Percentiles rank a stretch among this genome's conserved stretches.
Evolutionary conservation across 2,329 filamentous ascomycete genomes (phyloP).

Genomic region (Pestalotiopsis sp.): DNA sequence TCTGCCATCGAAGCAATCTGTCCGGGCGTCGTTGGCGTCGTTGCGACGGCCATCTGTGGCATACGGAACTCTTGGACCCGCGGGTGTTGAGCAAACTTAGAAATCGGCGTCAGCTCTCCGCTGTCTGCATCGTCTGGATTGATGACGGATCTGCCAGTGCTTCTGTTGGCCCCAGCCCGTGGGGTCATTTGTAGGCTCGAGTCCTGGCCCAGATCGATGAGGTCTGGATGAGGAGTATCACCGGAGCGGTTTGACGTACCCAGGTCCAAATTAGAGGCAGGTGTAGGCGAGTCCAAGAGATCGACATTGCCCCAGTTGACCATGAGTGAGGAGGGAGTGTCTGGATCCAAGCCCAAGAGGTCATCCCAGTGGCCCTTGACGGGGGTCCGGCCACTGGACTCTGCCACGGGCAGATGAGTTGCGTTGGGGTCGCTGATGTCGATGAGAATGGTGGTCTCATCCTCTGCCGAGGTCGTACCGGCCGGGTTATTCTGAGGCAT

Average conservation of each 20-base stretch:
- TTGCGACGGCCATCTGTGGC: too few species aligned
- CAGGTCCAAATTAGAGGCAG: neutral
- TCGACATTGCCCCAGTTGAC: too few species aligned
- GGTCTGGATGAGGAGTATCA: neutral
- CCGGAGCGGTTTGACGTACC: neutral
- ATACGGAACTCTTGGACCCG: neutral
- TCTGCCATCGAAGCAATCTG: too few species aligned
- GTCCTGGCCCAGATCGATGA: neutral
- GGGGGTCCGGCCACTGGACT: too few species aligned
- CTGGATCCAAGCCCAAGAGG: neutral
- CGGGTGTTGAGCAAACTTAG: neutral
- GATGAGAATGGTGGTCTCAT: neutral
- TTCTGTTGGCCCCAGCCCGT: conserved; percentile 8
- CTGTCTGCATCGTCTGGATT: neutral
- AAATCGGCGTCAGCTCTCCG: neutral
- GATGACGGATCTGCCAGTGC: neutral
- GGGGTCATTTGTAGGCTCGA: neutral
- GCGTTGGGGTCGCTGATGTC: neutral
- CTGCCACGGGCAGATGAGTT: too few species aligned
- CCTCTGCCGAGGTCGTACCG: neutral
- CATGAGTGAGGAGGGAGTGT: neutral
- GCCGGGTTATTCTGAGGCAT: neutral
- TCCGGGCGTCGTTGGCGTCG: too few species aligned
- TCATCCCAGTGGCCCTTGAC: too few species aligned
- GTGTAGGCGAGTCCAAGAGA: neutral